Conservation (phyloP, 1,284 basidiomycete genomes). For the Trichosporon asahii region DNA sequence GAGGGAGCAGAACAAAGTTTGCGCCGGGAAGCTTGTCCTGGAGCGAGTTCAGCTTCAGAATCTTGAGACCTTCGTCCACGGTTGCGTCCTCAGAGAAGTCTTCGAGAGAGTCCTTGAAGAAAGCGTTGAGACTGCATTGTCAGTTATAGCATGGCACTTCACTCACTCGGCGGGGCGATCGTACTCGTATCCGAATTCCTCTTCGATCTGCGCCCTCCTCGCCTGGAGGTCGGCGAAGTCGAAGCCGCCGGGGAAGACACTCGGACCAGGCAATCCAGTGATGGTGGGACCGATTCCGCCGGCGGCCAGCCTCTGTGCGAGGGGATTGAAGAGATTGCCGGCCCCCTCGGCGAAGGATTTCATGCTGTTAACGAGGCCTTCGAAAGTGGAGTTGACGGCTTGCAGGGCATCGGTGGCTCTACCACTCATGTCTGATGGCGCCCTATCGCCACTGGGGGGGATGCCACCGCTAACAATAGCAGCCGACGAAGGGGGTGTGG, state of each 20-base stretch:
- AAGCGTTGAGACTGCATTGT: slow-evolving; percentile 31
- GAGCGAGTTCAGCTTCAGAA: slow-evolving; percentile 29
- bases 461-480: background rate
- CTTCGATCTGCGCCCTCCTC: background rate
- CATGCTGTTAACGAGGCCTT: background rate
- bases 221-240: background rate
- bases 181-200: slow-evolving; percentile 5
- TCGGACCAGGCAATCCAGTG: background rate
- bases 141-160: background rate
- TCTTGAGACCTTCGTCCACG: slow-evolving; percentile 34
- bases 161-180: slow-evolving; percentile 26
- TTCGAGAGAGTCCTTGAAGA: slow-evolving; percentile 37
- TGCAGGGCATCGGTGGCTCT: background rate
- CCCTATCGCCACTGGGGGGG: no score
- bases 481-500: no score
- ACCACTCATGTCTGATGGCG: background rate
- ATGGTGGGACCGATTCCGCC: background rate
- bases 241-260: background rate
- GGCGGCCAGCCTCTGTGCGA: background rate
- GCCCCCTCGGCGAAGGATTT: background rate
- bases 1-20: slow-evolving; percentile 43
- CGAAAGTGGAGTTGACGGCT: background rate
- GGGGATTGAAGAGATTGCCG: background rate
- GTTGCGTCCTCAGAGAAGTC: slow-evolving; percentile 40
- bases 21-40: slow-evolving; percentile 32